Percentiles rank a stretch among this genome's conserved stretches.
Evolutionary conservation across 352 stramenopile species (phyloP).

Genomic region (Saprolegnia diclina): DNA sequence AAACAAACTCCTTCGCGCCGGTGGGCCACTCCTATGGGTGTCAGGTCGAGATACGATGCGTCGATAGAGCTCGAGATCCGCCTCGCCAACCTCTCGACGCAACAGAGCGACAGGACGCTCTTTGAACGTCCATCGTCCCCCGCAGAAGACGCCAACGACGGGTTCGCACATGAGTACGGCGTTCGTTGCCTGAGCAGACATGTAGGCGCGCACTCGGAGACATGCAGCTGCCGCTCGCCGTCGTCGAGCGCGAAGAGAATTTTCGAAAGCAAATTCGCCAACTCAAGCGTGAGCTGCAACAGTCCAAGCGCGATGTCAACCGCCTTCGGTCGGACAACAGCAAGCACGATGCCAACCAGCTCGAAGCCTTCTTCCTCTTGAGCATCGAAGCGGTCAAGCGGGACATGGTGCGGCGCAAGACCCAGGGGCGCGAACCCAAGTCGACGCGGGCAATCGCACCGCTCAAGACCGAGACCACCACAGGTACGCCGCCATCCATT

Average conservation of each 20-base stretch:
- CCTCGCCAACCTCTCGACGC: constrained; percentile 21
- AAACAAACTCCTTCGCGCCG: constrained; percentile 86
- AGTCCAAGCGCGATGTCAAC: constrained; percentile 59
- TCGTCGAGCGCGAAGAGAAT: constrained; percentile 63
- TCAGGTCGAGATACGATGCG: not conserved
- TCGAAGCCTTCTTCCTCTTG: constrained; percentile 75
- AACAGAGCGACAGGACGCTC: not conserved
- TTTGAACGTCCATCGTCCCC: constrained; percentile 4
- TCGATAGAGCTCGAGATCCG: constrained; percentile 23
- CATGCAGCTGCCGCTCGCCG: constrained; percentile 20
- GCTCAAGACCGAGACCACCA: constrained; percentile 23
- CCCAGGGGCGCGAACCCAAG: constrained; percentile 28
- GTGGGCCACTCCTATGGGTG: constrained; percentile 19
- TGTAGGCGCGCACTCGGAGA: not conserved
- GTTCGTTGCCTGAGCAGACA: not conserved
- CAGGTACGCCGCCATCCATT: not conserved
- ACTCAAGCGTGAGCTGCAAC: constrained; percentile 62
- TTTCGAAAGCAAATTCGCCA: constrained; percentile 56
- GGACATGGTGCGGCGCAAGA: constrained; percentile 48
- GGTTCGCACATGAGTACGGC: not conserved
- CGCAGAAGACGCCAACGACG: not conserved
- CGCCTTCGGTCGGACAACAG: constrained; percentile 33
- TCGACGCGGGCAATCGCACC: constrained; percentile 21
- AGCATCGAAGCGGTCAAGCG: constrained; percentile 82
- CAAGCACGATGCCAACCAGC: constrained; percentile 36